Conservation (phyloP, 352 stramenopile genomes). For the Phytophthora tentaculata region DNA sequence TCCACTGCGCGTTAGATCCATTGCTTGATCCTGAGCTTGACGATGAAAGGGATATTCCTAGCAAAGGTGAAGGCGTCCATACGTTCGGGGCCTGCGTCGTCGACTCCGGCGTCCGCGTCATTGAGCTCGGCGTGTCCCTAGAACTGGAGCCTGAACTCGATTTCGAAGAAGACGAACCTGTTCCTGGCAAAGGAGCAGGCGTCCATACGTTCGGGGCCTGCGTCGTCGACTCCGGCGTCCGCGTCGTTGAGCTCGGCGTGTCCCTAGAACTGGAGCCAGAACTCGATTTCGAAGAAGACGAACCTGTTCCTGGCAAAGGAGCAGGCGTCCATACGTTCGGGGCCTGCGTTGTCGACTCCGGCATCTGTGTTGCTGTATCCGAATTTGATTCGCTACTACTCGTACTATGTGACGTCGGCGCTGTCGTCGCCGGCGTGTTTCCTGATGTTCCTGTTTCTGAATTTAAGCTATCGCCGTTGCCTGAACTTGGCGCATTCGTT, state of each 20-base stretch:
- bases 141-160: slow-evolving; percentile 5
- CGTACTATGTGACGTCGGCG: slow-evolving; percentile 1
- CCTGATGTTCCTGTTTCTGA: slow-evolving; percentile 8
- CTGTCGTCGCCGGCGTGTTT: slow-evolving; percentile 14
- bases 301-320: not conserved
- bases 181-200: not conserved
- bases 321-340: not conserved
- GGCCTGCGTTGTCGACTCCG: slow-evolving; percentile 1
- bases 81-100: slow-evolving; percentile 3
- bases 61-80: slow-evolving; percentile 10
- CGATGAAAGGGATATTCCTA: not conserved
- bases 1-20: not conserved
- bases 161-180: not conserved
- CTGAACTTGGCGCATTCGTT: slow-evolving; percentile 12
- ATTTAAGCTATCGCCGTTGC: slow-evolving; percentile 1
- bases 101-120: slow-evolving; percentile 4
- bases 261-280: slow-evolving; percentile 1
- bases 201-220: not conserved
- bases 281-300: not conserved
- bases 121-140: not conserved
- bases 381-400: slow-evolving; percentile 16
- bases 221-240: slow-evolving; percentile 14
- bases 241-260: slow-evolving; percentile 1
- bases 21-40: not conserved
- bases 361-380: slow-evolving; percentile 8